phyloP scores from a whole-genome alignment of 2,329 filamentous ascomycete species.

The Rhytidhysteron rufulum region DNA sequence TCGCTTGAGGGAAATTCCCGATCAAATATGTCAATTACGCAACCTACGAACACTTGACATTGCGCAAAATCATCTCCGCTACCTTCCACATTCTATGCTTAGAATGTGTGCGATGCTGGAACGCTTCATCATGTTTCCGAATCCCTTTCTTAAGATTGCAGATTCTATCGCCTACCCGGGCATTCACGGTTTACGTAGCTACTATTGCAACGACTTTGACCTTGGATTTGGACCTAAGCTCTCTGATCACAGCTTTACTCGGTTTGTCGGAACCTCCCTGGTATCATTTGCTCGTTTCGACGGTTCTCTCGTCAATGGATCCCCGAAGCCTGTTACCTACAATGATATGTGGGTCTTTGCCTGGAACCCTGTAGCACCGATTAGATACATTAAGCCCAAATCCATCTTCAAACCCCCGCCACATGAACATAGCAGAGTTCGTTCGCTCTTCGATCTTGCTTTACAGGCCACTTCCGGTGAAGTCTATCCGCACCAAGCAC shows the following conservation, averaged over 20 bases:
- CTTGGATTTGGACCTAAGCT: conserved; percentile 35
- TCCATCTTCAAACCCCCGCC: conserved; percentile 3
- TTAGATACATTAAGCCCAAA: background rate
- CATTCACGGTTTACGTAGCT: conserved; percentile 36
- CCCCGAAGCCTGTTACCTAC: conserved; percentile 1
- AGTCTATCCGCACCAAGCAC: background rate
- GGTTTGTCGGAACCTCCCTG: conserved; percentile 8
- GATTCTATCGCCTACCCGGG: conserved; percentile 62
- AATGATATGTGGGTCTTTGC: background rate
- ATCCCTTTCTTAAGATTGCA: conserved; percentile 50
- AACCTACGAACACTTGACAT: conserved; percentile 63
- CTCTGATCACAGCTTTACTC: conserved; percentile 11
- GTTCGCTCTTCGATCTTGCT: conserved; percentile 34
- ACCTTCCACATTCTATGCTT: conserved; percentile 59
- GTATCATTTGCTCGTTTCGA: conserved; percentile 22
- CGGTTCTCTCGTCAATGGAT: conserved; percentile 12
- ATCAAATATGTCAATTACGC: conserved; percentile 54
- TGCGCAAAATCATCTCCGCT: conserved; percentile 59
- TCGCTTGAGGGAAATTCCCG: conserved; percentile 57
- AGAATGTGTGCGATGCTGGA: too few species aligned
- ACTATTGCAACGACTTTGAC: conserved; percentile 18
- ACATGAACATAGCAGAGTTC: conserved; percentile 11
- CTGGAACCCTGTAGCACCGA: conserved; percentile 1
- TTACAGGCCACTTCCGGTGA: conserved; percentile 14
- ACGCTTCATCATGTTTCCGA: conserved; percentile 60